Conservation (phyloP, 441 rosid species). For the Viola pubescens region DNA sequence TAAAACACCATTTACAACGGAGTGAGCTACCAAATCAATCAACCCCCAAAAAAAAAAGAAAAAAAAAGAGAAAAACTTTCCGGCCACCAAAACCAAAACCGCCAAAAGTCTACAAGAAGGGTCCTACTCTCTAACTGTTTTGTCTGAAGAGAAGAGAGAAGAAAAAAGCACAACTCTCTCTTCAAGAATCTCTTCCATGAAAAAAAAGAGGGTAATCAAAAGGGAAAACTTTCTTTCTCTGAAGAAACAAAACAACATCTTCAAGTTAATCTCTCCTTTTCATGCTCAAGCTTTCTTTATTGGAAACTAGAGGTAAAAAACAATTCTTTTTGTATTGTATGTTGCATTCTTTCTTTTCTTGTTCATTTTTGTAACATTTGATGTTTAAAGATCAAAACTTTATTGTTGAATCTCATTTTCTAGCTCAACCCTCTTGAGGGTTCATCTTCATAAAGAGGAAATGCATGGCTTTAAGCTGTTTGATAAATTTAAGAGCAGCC, state of each 20-base stretch:
- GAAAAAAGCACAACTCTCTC: neutral
- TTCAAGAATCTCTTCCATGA: conserved; percentile 20
- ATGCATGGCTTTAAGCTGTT: conserved; percentile 61
- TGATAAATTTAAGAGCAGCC: conserved; percentile 66
- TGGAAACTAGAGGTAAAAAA: conserved; percentile 23
- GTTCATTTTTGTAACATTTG: neutral
- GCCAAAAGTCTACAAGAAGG: conserved; percentile 12
- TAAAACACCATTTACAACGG: conserved; percentile 21
- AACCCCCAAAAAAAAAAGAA: neutral
- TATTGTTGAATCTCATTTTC: conserved; percentile 1
- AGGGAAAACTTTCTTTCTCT: conserved; percentile 15
- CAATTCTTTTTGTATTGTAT: neutral
- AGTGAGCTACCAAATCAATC: conserved; percentile 43
- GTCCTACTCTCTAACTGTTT: conserved; percentile 3
- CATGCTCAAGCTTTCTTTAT: neutral
- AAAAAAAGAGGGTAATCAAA: conserved; percentile 7
- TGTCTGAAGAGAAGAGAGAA: neutral
- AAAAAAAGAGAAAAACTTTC: neutral
- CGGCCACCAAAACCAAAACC: conserved; percentile 18
- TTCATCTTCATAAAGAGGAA: conserved; percentile 12
- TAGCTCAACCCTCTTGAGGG: conserved; percentile 4
- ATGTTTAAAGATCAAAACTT: conserved; percentile 6
- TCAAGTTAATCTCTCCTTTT: conserved; percentile 7
- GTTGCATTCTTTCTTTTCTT: neutral
- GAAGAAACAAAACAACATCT: conserved; percentile 20